Conservation (phyloP, 2,329 filamentous ascomycete genomes). For the Colletotrichum endophyticum region DNA sequence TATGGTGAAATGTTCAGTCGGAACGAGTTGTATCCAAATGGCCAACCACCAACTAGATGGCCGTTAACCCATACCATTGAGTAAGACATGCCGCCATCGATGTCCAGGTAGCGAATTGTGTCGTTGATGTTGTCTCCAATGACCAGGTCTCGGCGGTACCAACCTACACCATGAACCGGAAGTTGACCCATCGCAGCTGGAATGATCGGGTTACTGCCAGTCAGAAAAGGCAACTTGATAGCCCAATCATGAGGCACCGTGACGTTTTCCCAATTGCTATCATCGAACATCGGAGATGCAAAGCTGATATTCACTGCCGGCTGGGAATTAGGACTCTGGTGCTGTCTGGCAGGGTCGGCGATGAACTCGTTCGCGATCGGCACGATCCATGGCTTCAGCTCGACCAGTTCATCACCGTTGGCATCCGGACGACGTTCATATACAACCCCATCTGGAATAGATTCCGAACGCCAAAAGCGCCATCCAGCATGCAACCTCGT, state of each 20-base stretch:
- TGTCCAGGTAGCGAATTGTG: not conserved
- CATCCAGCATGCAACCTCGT: conserved; percentile 29
- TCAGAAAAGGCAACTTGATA: conserved; percentile 48
- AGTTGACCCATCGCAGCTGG: conserved; percentile 39
- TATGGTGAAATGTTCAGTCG: conserved; percentile 54
- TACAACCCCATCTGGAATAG: conserved; percentile 36
- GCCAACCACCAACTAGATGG: conserved; percentile 54
- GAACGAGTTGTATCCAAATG: conserved; percentile 55
- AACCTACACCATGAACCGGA: conserved; percentile 56
- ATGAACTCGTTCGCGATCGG: conserved; percentile 35
- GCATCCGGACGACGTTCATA: conserved; percentile 12
- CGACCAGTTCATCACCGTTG: not conserved
- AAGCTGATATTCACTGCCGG: not conserved
- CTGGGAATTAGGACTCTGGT: not conserved
- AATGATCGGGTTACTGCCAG: conserved; percentile 27
- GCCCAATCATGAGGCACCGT: conserved; percentile 33
- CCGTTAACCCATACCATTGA: conserved; percentile 40
- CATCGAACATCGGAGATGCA: not conserved
- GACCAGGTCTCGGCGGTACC: conserved; percentile 53
- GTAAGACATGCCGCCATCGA: not conserved
- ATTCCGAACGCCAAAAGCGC: conserved; percentile 38
- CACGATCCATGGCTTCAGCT: conserved; percentile 44
- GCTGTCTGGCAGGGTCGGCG: not conserved
- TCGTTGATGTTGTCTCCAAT: conserved; percentile 39
- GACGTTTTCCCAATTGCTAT: not conserved